Base-by-base conservation (phyloP, 768 basidiomycete species). In the Russula virescens region DNA sequence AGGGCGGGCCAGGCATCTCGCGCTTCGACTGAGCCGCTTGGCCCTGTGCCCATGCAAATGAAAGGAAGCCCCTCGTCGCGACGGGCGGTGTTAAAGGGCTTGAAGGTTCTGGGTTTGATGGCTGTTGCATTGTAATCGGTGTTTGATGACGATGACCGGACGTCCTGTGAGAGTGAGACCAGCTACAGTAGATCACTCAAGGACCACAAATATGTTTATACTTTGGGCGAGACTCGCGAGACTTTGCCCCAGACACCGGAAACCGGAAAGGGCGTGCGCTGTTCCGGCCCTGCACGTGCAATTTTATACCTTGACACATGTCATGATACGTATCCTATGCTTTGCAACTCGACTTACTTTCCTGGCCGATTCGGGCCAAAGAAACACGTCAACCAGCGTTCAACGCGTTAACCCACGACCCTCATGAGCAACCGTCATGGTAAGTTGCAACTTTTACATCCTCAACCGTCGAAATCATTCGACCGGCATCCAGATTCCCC, bases 41-140 rank as follows among this genome's bases (percentile, higher is more conserved):
- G 35, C 60, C 60, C 18, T 59, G 64, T 23, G 66, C 45, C 48
- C 28, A 60, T 19, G 65, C 57, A 54, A 68, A 60, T 6, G 65
- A 63, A 28, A 59, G 55, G 48, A 60, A 45, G 13, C 35, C 48
- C 46, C 28, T 54, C n/a, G 64, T 62, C 9, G 55, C 51, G 18
- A 53, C 54, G 46, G 66, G 66, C 6, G 64, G 66, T 0, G 60
- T 67, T 38, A 66, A 46, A 51, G 66, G 64, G 31, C 9, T 56
- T 13, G 55, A 14, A 56, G 28, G 45, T 42, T 53, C 35, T 19
- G 50, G 0, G 45, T 58, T 58, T 40, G 56, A 46, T 40, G 43
- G 13, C 26, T 48, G 56, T 52, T 63, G 56, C 62, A 63, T 60
- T 52, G 21, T 35, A 42, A 13, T 52, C 21, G 42, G 4, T 5